Percentiles rank a stretch among this genome's conserved stretches.
phyloP scores from a whole-genome alignment of 768 basidiomycete genomes.

The Auricularia cornea region DNA sequence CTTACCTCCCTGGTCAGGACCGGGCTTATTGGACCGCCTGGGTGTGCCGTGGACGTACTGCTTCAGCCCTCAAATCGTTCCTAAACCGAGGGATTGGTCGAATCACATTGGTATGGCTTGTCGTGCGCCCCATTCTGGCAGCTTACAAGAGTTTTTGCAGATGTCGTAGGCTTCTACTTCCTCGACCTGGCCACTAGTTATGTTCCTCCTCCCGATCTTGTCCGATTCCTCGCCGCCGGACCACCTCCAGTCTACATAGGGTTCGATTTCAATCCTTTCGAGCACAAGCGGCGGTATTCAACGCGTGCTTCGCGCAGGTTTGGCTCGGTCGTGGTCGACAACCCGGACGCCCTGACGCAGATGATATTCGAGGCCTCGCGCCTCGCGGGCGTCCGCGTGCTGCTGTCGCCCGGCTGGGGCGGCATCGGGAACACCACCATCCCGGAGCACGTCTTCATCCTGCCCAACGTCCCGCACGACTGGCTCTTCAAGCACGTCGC shows the following conservation, averaged over 20 bases:
- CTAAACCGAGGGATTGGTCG: slow-evolving; percentile 56
- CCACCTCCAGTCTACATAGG: slow-evolving; percentile 53
- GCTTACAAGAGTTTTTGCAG: slow-evolving; percentile 21
- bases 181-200: slow-evolving; percentile 43
- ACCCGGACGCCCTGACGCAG: slow-evolving; percentile 43
- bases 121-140: too few relatives aligned
- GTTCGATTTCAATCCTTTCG: slow-evolving; percentile 19
- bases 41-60: slow-evolving; percentile 58
- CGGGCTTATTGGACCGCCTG: slow-evolving; percentile 42
- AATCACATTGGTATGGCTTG: slow-evolving; percentile 41
- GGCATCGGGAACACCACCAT: slow-evolving; percentile 44
- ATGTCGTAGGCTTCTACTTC: slow-evolving; percentile 58
- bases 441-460: slow-evolving; percentile 49
- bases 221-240: slow-evolving; percentile 39
- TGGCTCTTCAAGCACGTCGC: slow-evolving; percentile 53
- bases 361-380: slow-evolving; percentile 51
- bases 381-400: slow-evolving; percentile 46
- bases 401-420: slow-evolving; percentile 61
- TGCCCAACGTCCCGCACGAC: slow-evolving; percentile 59
- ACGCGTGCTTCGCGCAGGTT: slow-evolving; percentile 32
- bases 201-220: slow-evolving; percentile 37
- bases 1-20: slow-evolving; percentile 41
- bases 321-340: slow-evolving; percentile 52
- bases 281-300: neutral
- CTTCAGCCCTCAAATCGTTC: slow-evolving; percentile 49